Evolutionary conservation across 495 filamentous ascomycete genomes (phyloP).

Genomic region (Neurospora discreta): DNA sequence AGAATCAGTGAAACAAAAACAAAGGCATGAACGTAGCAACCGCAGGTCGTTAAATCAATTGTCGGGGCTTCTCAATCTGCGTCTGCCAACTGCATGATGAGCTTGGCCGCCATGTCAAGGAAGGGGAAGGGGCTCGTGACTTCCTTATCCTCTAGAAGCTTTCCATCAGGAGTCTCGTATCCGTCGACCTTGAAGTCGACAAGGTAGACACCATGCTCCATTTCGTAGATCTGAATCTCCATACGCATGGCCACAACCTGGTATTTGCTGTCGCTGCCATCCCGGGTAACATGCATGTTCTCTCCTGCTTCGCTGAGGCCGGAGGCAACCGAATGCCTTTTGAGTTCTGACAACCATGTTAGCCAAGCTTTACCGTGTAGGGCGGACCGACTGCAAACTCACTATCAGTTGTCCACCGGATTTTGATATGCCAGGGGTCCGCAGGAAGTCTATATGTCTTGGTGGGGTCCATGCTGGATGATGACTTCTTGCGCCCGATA

Average conservation of each 20-base stretch:
- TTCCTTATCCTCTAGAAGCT: conserved; percentile 56
- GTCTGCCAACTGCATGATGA: conserved; percentile 69
- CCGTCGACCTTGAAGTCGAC: conserved; percentile 99
- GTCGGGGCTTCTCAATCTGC: conserved; percentile 32
- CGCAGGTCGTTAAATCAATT: background rate
- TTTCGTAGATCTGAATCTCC: conserved; percentile 92
- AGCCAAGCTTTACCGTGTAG: conserved; percentile 6
- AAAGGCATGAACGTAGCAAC: background rate
- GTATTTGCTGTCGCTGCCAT: conserved; percentile 27
- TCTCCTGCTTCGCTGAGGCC: conserved; percentile 23
- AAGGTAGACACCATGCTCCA: conserved; percentile 86
- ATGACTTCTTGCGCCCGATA: conserved; percentile 7
- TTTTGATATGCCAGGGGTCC: conserved; percentile 92
- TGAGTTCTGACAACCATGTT: conserved; percentile 20
- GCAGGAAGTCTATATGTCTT: conserved; percentile 64
- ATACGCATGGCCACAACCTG: conserved; percentile 72
- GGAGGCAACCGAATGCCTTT: conserved; percentile 24
- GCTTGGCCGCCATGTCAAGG: conserved; percentile 57
- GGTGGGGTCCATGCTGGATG: conserved; percentile 21
- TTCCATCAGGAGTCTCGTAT: conserved; percentile 64
- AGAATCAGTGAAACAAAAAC: background rate
- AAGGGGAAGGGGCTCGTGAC: conserved; percentile 69
- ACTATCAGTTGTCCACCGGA: conserved; percentile 73
- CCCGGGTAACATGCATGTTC: conserved; percentile 22
- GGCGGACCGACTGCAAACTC: conserved; percentile 31